Percentiles rank a stretch among this genome's conserved stretches.
Evolutionary conservation across 805 yeast species (phyloP).

Genomic region (Saccharomyces mikatae): DNA sequence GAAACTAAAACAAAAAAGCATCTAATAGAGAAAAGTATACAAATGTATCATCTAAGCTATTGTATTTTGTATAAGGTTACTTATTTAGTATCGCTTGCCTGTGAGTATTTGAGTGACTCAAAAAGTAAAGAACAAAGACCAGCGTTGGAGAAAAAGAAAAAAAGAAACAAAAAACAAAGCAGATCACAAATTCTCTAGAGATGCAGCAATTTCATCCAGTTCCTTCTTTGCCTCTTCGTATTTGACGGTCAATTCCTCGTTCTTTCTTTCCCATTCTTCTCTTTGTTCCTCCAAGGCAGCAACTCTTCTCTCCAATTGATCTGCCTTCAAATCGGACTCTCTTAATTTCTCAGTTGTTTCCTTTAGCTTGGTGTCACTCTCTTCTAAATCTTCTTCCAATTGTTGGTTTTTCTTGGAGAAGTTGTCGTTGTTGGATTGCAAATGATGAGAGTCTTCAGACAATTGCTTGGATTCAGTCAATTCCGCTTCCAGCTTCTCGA

Average conservation of each 20-base stretch:
- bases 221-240: slow-evolving; percentile 78
- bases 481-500: slow-evolving; percentile 58
- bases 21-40: background rate
- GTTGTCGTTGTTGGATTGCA: slow-evolving; percentile 81
- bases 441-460: slow-evolving; percentile 84
- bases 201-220: slow-evolving; percentile 89
- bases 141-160: background rate
- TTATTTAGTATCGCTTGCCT: background rate
- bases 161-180: background rate
- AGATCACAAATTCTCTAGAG: slow-evolving; percentile 52
- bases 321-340: slow-evolving; percentile 90
- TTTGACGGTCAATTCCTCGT: slow-evolving; percentile 75
- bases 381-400: slow-evolving; percentile 73
- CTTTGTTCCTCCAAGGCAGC: slow-evolving; percentile 83
- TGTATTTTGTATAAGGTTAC: background rate
- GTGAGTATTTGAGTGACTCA: background rate
- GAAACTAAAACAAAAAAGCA: background rate
- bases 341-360: slow-evolving; percentile 87
- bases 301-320: slow-evolving; percentile 88
- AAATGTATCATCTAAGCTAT: background rate
- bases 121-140: background rate
- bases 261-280: slow-evolving; percentile 81
- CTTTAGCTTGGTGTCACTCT: slow-evolving; percentile 77
- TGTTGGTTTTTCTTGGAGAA: slow-evolving; percentile 82
- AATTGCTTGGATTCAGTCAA: slow-evolving; percentile 71